These are phyloP conservation scores for Irpex sp. DNA, from an alignment of 1,284 basidiomycete species.

Conservation along the genomic window DNA sequence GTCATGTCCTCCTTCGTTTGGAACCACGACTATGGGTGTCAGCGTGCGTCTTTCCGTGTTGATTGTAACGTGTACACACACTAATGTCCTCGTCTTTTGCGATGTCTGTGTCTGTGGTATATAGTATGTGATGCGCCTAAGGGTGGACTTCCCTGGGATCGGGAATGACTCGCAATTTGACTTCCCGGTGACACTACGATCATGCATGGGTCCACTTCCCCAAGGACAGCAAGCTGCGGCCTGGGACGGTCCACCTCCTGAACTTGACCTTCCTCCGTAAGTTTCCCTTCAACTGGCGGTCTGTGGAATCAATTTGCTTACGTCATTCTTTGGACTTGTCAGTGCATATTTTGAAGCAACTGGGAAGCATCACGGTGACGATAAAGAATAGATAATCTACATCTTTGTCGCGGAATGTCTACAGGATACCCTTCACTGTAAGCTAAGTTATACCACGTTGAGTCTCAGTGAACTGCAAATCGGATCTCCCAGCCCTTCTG, in stretches of 20 bases:
- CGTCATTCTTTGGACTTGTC: background rate
- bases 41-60: background rate
- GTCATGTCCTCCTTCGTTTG: background rate
- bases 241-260: conserved; percentile 8
- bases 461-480: too few relatives aligned
- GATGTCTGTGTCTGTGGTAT: background rate
- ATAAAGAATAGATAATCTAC: background rate
- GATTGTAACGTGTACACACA: too few relatives aligned
- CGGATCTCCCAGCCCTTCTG: too few relatives aligned
- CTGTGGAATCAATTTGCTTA: background rate
- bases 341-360: background rate
- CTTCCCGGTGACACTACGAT: conserved; percentile 4
- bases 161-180: conserved; percentile 6
- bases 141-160: conserved; percentile 11
- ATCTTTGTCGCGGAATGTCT: background rate
- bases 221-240: background rate
- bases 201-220: background rate
- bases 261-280: conserved; percentile 10
- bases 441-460: background rate
- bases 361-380: background rate
- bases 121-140: background rate
- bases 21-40: background rate
- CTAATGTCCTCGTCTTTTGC: background rate
- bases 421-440: background rate
- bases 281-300: background rate